phyloP scores from a whole-genome alignment of 169 alveolate species.

The Eimeria praecox region DNA sequence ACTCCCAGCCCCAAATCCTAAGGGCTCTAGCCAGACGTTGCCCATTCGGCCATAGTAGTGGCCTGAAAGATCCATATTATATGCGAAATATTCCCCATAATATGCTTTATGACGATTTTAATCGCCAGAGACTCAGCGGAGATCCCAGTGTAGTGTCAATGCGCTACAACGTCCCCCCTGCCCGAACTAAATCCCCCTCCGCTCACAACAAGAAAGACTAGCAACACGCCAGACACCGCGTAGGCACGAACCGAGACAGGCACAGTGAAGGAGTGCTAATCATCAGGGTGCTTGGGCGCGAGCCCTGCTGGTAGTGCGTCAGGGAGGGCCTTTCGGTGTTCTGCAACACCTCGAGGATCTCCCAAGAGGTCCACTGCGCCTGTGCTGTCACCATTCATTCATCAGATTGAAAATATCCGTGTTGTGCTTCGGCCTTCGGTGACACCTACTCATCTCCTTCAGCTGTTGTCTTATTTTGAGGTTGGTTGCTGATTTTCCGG shows the following conservation, averaged over 20 bases:
- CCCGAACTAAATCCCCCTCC: no score
- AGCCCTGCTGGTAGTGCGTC: not conserved
- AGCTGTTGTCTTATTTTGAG: not conserved
- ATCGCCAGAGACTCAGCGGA: no score
- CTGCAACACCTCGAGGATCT: not conserved
- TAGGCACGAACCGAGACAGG: not conserved
- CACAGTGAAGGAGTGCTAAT: not conserved
- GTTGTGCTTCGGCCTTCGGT: not conserved
- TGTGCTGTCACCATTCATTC: not conserved
- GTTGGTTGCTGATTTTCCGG: not conserved
- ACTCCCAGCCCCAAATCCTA: no score
- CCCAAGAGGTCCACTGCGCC: not conserved
- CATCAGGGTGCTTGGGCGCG: conserved; percentile 4
- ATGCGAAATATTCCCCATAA: no score
- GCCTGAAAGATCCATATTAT: no score
- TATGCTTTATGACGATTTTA: no score
- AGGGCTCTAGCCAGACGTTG: no score
- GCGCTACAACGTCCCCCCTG: not conserved
- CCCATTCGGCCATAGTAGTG: no score
- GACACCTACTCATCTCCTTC: not conserved
- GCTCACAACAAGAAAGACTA: not conserved
- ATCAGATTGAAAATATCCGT: not conserved
- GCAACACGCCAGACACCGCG: not conserved
- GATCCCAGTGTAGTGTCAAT: no score
- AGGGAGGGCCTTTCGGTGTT: not conserved